Percentiles rank a stretch among this genome's conserved stretches.
Evolutionary conservation across 441 rosid species (phyloP).

Genomic region (Manihot esculenta): DNA sequence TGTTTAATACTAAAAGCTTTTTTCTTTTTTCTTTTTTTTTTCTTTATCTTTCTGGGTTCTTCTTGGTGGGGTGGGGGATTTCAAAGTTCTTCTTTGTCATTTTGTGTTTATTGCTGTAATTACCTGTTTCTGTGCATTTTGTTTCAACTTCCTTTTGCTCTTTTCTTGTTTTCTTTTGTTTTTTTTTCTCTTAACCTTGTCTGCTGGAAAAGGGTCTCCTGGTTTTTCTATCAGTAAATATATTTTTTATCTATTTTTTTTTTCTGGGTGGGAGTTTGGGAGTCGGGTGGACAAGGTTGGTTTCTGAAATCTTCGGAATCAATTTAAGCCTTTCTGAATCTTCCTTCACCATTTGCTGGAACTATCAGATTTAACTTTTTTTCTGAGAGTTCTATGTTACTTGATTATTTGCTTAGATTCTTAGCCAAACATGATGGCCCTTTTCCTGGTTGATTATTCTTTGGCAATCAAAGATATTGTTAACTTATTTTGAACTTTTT

Average conservation of each 20-base stretch:
- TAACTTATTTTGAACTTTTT: background rate
- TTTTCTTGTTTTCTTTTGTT: background rate
- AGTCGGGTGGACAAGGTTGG: background rate
- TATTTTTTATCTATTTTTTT: no score
- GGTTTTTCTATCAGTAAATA: background rate
- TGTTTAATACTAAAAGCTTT: background rate
- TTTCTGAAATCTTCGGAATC: background rate
- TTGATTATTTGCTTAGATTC: background rate
- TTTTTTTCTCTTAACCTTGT: background rate
- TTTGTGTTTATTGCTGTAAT: background rate
- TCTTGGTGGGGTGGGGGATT: background rate
- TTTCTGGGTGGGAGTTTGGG: background rate
- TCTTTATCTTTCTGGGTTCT: background rate
- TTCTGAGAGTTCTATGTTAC: no score
- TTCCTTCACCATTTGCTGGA: no score
- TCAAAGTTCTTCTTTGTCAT: slow-evolving; percentile 10
- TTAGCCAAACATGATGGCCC: background rate
- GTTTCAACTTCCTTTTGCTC: no score
- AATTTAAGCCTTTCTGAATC: no score
- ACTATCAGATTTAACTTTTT: background rate
- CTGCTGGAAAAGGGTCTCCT: background rate
- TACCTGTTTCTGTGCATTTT: background rate
- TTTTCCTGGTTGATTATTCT: background rate
- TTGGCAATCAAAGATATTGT: no score
- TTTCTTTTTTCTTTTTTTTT: no score